phyloP scores from a whole-genome alignment of 768 basidiomycete genomes.

The Suillus decipiens region DNA sequence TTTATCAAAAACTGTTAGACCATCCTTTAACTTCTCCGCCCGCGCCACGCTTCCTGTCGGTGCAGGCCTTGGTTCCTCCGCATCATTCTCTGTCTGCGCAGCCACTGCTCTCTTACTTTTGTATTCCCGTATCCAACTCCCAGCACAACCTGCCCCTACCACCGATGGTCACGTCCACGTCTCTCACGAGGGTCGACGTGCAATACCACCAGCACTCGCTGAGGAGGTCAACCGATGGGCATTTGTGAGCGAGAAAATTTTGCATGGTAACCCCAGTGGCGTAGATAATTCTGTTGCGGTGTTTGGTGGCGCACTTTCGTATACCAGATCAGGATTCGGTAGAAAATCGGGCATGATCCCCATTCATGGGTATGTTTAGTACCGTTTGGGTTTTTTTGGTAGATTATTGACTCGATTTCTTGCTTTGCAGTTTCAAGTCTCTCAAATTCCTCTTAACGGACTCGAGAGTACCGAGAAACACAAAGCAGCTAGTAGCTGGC shows the following conservation, averaged over 20 bases:
- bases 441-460: constrained; percentile 90
- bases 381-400: background rate
- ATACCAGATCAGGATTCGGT: constrained; percentile 78
- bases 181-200: constrained; percentile 65
- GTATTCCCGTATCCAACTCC: constrained; percentile 64
- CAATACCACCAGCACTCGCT: constrained; percentile 62
- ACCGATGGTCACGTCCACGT: constrained; percentile 57
- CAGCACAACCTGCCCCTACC: constrained; percentile 50
- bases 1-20: constrained; percentile 43
- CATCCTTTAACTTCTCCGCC: constrained; percentile 75
- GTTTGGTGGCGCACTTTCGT: constrained; percentile 90
- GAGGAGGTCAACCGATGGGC: constrained; percentile 91
- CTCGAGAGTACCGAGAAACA: constrained; percentile 90
- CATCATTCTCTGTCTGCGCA: constrained; percentile 89
- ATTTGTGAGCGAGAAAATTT: constrained; percentile 91
- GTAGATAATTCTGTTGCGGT: constrained; percentile 96
- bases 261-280: constrained; percentile 97
- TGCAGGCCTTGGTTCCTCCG: constrained; percentile 96
- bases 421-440: constrained; percentile 74
- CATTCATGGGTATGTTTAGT: constrained; percentile 67
- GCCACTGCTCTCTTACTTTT: constrained; percentile 79
- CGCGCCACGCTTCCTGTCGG: constrained; percentile 92
- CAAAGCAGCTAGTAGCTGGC: constrained; percentile 91
- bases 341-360: constrained; percentile 81
- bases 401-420: constrained; percentile 11